These are phyloP conservation scores for Tolypocladium tropicale DNA, from an alignment of 2,329 filamentous ascomycete genomes.

Conservation along the genomic window DNA sequence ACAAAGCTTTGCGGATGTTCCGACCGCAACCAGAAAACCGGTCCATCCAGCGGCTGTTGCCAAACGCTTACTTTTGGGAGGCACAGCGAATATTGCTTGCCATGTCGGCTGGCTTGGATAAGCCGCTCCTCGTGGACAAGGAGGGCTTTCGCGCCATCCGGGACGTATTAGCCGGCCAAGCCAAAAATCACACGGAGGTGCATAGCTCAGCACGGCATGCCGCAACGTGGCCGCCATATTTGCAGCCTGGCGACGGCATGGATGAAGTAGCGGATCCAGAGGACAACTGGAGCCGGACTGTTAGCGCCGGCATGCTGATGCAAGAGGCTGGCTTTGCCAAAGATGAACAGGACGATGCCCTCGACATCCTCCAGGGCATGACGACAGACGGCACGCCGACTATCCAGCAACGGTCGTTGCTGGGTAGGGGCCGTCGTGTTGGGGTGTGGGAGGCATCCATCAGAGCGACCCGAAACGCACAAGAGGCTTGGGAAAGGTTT, in stretches of 20 bases:
- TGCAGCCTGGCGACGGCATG: slow-evolving; percentile 45
- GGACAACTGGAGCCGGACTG: slow-evolving; percentile 43
- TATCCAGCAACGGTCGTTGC: slow-evolving; percentile 34
- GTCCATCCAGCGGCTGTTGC: slow-evolving; percentile 12
- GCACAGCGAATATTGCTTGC: slow-evolving; percentile 44
- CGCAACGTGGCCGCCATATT: slow-evolving; percentile 51
- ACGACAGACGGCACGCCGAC: slow-evolving; percentile 41
- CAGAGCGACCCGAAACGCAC: slow-evolving; percentile 46
- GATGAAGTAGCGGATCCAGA: slow-evolving; percentile 42
- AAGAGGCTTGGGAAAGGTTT: slow-evolving; percentile 50
- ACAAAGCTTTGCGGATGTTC: slow-evolving; percentile 15
- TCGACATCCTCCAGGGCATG: slow-evolving; percentile 44
- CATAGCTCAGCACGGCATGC: slow-evolving; percentile 36
- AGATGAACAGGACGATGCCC: slow-evolving; percentile 32
- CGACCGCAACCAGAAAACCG: slow-evolving; percentile 14
- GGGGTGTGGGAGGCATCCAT: slow-evolving; percentile 44
- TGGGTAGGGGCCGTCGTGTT: slow-evolving; percentile 9
- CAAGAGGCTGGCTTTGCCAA: slow-evolving; percentile 45
- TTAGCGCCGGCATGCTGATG: slow-evolving; percentile 42
- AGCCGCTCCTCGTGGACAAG: slow-evolving; percentile 39
- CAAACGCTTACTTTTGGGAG: slow-evolving; percentile 36
- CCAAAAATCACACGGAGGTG: slow-evolving; percentile 40
- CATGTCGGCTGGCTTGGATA: slow-evolving; percentile 36
- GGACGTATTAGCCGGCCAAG: slow-evolving; percentile 39
- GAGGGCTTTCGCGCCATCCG: slow-evolving; percentile 44